Conservation (phyloP, 345 rosid genomes). For the Passiflora organensis region DNA sequence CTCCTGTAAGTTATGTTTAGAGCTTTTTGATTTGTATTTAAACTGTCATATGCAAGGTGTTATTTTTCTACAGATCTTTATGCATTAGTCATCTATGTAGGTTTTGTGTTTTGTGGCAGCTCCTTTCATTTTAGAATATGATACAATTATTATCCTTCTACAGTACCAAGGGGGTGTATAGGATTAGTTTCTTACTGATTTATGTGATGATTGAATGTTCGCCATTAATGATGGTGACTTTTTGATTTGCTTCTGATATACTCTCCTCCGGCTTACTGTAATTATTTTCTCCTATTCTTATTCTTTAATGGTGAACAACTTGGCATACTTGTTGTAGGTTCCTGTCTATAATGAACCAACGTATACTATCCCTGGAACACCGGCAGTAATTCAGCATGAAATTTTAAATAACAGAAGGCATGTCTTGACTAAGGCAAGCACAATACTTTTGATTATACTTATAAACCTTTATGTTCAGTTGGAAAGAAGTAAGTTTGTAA, state of each 20-base stretch:
- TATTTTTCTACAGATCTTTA: no score
- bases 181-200: no score
- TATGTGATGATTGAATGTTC: no score
- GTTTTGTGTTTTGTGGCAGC: no score
- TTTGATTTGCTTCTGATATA: no score
- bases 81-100: no score
- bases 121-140: no score
- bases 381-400: conserved; percentile 92
- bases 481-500: not conserved
- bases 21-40: not conserved
- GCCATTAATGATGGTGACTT: no score
- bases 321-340: conserved; percentile 43
- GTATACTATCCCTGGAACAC: conserved; percentile 68
- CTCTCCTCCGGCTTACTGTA: no score
- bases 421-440: conserved; percentile 97
- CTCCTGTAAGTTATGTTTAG: conserved; percentile 55
- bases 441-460: conserved; percentile 7
- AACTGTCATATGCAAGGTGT: no score
- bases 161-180: no score
- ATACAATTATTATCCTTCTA: no score
- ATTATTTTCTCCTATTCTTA: not conserved
- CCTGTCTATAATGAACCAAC: conserved; percentile 83
- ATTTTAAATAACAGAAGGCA: conserved; percentile 92
- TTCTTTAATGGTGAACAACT: not conserved
- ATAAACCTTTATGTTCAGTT: conserved; percentile 1